Conservation (phyloP, 768 basidiomycete species). For the Collybia sordida region DNA sequence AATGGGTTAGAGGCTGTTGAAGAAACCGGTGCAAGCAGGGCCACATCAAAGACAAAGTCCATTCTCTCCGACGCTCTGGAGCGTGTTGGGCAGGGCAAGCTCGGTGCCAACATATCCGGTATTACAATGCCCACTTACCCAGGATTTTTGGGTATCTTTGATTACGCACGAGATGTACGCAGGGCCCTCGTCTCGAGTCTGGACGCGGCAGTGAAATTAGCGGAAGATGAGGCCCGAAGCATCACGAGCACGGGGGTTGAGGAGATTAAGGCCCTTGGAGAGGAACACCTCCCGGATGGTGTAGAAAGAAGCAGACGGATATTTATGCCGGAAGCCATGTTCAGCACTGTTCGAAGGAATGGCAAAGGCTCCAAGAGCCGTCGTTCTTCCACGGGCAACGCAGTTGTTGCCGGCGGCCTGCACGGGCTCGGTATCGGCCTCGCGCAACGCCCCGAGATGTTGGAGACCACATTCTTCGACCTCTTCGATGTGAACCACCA, state of each 20-base stretch:
- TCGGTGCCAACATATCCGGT: slow-evolving; percentile 48
- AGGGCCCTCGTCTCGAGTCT: slow-evolving; percentile 74
- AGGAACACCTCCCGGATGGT: slow-evolving; percentile 74
- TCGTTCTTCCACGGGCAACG: slow-evolving; percentile 34
- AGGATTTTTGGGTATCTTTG: slow-evolving; percentile 80
- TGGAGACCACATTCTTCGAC: slow-evolving; percentile 80
- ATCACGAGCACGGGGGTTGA: slow-evolving; percentile 66
- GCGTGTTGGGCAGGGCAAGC: slow-evolving; percentile 72
- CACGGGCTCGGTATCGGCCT: slow-evolving; percentile 84
- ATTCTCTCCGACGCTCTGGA: slow-evolving; percentile 71
- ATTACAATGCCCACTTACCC: slow-evolving; percentile 77
- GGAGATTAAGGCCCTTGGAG: slow-evolving; percentile 66
- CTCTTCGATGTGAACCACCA: slow-evolving; percentile 85
- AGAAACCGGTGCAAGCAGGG: slow-evolving; percentile 62
- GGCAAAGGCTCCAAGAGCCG: slow-evolving; percentile 38
- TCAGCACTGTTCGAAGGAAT: slow-evolving; percentile 54
- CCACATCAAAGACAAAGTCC: slow-evolving; percentile 52
- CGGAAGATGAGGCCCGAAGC: slow-evolving; percentile 81
- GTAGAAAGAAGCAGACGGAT: slow-evolving; percentile 81
- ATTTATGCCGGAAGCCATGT: slow-evolving; percentile 99
- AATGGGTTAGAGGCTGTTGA: slow-evolving; percentile 78
- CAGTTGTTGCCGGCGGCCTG: slow-evolving; percentile 74
- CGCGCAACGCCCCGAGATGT: slow-evolving; percentile 72
- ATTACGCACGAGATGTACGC: slow-evolving; percentile 82
- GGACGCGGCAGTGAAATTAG: slow-evolving; percentile 74